These are phyloP conservation scores for Pseudogymnoascus sp. DNA, from an alignment of 2,329 filamentous ascomycete genomes.

Conservation along the genomic window DNA sequence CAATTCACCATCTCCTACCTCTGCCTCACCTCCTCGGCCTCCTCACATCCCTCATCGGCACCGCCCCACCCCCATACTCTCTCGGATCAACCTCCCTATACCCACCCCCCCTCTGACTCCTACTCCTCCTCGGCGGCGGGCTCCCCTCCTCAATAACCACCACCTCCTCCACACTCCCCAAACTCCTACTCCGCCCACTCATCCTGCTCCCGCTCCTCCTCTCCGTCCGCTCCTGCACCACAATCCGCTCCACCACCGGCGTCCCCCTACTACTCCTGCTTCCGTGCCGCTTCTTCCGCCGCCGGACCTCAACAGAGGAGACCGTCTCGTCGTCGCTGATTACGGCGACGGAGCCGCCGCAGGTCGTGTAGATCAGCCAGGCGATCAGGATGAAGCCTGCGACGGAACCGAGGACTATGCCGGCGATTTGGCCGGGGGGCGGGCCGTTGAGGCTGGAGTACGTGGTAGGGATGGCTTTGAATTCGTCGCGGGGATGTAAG, in stretches of 20 bases:
- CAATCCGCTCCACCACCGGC: constrained; percentile 21
- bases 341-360: constrained; percentile 13
- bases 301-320: constrained; percentile 22
- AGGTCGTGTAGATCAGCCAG: constrained; percentile 38
- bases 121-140: constrained; percentile 21
- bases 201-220: constrained; percentile 16
- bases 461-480: constrained; percentile 49
- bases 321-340: constrained; percentile 17
- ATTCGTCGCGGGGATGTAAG: constrained; percentile 11
- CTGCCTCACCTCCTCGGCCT: not conserved
- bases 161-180: constrained; percentile 22
- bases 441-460: constrained; percentile 50
- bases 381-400: constrained; percentile 44
- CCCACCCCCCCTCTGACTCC: constrained; percentile 20
- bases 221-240: constrained; percentile 24
- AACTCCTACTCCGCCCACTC: constrained; percentile 11
- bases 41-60: constrained; percentile 5
- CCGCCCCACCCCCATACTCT: constrained; percentile 21
- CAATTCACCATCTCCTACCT: too few relatives aligned
- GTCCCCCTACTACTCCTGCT: constrained; percentile 15
- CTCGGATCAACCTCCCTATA: constrained; percentile 27
- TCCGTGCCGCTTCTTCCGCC: constrained; percentile 11
- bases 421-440: constrained; percentile 47
- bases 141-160: constrained; percentile 29
- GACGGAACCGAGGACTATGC: constrained; percentile 49